phyloP scores from a whole-genome alignment of 805 yeast species.

The Candida peoriensis region DNA sequence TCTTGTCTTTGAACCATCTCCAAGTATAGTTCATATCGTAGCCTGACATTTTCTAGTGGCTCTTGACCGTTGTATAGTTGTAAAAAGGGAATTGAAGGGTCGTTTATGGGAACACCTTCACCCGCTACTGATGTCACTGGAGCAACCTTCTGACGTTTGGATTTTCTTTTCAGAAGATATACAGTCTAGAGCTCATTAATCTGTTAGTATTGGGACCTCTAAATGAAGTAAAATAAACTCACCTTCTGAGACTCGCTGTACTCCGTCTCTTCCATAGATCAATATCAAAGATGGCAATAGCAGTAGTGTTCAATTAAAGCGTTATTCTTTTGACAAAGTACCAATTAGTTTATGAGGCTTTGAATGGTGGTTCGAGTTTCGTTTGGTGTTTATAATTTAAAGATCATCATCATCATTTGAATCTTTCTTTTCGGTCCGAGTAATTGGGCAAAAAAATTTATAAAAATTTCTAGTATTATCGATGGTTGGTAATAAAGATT shows the following conservation, averaged over 20 bases:
- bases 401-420: too few species aligned
- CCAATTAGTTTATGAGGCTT: too few species aligned
- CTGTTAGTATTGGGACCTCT: background rate
- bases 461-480: too few species aligned
- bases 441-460: too few species aligned
- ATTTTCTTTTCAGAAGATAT: conserved; percentile 11
- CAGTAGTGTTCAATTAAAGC: too few species aligned
- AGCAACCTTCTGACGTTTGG: conserved; percentile 9
- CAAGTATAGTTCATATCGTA: conserved; percentile 14
- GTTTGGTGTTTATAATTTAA: too few species aligned
- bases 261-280: conserved; percentile 1
- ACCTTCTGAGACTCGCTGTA: conserved; percentile 11
- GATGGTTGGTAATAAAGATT: too few species aligned
- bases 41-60: conserved; percentile 8
- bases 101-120: conserved; percentile 10
- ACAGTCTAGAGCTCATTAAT: conserved; percentile 12
- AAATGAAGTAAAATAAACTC: background rate
- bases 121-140: conserved; percentile 5
- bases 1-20: conserved; percentile 14
- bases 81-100: conserved; percentile 10
- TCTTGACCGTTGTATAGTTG: conserved; percentile 17
- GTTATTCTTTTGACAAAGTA: too few species aligned
- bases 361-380: too few species aligned
- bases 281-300: too few species aligned
- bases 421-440: too few species aligned